A percentile compares a stretch with the other conserved stretches of the same genome.
Conservation (phyloP, 164 flowering plant species). For the Kingdonia uniflora region DNA sequence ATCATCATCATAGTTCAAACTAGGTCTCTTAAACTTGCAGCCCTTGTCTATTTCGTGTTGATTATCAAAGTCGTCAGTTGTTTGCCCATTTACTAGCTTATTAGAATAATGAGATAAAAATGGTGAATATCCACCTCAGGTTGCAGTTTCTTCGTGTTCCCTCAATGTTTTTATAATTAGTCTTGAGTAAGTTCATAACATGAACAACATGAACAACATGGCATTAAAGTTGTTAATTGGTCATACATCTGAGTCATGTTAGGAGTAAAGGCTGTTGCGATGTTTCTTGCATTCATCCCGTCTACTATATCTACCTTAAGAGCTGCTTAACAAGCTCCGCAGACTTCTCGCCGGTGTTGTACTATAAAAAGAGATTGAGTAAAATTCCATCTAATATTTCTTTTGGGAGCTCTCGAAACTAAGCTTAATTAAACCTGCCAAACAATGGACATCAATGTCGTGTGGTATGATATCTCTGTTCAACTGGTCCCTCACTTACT, state of each 20-base stretch:
- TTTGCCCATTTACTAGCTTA: too few species aligned
- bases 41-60: slow-evolving; percentile 61
- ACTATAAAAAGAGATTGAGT: slow-evolving; percentile 77
- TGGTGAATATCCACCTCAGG: slow-evolving; percentile 48
- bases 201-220: slow-evolving; percentile 97
- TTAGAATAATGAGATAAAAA: slow-evolving; percentile 48
- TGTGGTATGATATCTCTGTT: slow-evolving; percentile 80
- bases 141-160: slow-evolving; percentile 62
- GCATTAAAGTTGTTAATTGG: slow-evolving; percentile 96
- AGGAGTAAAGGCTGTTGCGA: slow-evolving; percentile 34
- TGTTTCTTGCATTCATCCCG: slow-evolving; percentile 93
- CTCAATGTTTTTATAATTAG: slow-evolving; percentile 62
- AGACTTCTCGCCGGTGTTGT: slow-evolving; percentile 73
- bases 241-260: slow-evolving; percentile 99
- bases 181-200: slow-evolving; percentile 96
- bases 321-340: slow-evolving; percentile 67
- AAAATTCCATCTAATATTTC: slow-evolving; percentile 93
- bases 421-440: slow-evolving; percentile 85
- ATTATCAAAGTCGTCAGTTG: slow-evolving; percentile 50
- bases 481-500: slow-evolving; percentile 76
- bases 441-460: slow-evolving; percentile 87
- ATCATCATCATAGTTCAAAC: slow-evolving; percentile 37
- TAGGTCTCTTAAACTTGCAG: slow-evolving; percentile 37
- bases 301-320: slow-evolving; percentile 96
- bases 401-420: slow-evolving; percentile 90